These are phyloP conservation scores for Termitomyces sp. DNA, from an alignment of 768 basidiomycete genomes.

Conservation along the genomic window DNA sequence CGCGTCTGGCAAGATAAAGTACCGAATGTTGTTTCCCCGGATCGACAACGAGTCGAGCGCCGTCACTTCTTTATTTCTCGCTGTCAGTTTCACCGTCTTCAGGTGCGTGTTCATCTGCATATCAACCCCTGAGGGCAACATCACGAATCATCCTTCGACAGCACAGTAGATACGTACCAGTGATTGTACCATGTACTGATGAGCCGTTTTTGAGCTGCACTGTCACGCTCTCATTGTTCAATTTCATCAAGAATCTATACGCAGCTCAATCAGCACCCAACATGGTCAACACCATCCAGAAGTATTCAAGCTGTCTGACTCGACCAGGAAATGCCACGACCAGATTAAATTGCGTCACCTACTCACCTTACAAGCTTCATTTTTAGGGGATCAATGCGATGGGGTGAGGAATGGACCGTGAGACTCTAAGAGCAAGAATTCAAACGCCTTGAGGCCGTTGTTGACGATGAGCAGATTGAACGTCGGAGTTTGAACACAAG, in stretches of 20 bases:
- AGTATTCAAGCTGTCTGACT: background rate
- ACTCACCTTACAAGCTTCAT: constrained; percentile 85
- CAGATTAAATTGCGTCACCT: constrained; percentile 5
- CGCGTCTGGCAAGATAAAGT: constrained; percentile 96
- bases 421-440: background rate
- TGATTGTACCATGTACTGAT: constrained; percentile 93
- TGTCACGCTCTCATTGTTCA: constrained; percentile 99
- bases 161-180: constrained; percentile 50
- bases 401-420: background rate
- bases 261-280: constrained; percentile 9
- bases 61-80: constrained; percentile 81
- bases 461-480: constrained; percentile 10
- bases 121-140: constrained; percentile 72
- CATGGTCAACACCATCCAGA: constrained; percentile 1
- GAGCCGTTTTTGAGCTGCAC: constrained; percentile 98
- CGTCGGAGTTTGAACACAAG: constrained; percentile 9
- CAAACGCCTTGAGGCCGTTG: constrained; percentile 6
- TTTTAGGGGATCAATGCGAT: constrained; percentile 8
- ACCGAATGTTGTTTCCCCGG: constrained; percentile 94
- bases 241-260: constrained; percentile 94
- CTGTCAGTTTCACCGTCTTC: constrained; percentile 97
- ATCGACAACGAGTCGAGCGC: constrained; percentile 90
- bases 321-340: background rate
- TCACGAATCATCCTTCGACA: constrained; percentile 2
- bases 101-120: constrained; percentile 99